Conservation (phyloP, 495 filamentous ascomycete genomes). For the Penicillium maclennaniae region DNA sequence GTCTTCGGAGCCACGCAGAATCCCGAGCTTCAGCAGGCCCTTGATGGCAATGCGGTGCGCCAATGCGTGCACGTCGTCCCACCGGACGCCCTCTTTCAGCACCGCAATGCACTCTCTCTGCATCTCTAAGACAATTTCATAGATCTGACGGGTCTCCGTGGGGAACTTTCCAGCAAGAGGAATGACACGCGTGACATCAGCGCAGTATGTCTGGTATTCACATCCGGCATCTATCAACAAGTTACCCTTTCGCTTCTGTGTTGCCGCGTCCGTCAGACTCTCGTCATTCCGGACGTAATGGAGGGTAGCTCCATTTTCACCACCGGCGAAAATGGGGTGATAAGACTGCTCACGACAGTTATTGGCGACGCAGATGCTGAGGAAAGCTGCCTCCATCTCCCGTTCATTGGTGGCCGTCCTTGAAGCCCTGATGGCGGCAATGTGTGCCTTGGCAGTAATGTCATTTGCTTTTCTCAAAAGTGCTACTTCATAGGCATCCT, state of each 20-base stretch:
- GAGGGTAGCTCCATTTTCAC: conserved; percentile 74
- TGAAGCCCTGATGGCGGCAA: conserved; percentile 62
- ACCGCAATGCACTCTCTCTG: conserved; percentile 69
- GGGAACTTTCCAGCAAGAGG: conserved; percentile 76
- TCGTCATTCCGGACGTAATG: conserved; percentile 82
- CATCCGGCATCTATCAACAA: conserved; percentile 80
- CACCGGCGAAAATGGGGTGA: conserved; percentile 75
- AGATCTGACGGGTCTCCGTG: conserved; percentile 69
- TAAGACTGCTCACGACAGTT: conserved; percentile 79
- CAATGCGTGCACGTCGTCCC: conserved; percentile 77
- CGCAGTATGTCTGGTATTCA: conserved; percentile 76
- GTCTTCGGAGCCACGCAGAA: conserved; percentile 62
- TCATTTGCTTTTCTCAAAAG: conserved; percentile 79
- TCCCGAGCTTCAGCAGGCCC: conserved; percentile 70
- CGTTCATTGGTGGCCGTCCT: conserved; percentile 69
- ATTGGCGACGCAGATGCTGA: conserved; percentile 68
- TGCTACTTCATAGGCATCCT: conserved; percentile 81
- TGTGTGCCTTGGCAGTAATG: conserved; percentile 73
- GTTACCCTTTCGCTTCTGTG: conserved; percentile 58
- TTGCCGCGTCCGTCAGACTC: conserved; percentile 42
- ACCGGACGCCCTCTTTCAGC: conserved; percentile 71
- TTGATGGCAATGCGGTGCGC: conserved; percentile 81
- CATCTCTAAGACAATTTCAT: conserved; percentile 84
- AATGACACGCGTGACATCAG: conserved; percentile 88
- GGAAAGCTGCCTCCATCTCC: conserved; percentile 76